Percentiles rank a stretch among this genome's conserved stretches.
phyloP scores from a whole-genome alignment of 305 asterid genomes.

The Plantago lanceolata region DNA sequence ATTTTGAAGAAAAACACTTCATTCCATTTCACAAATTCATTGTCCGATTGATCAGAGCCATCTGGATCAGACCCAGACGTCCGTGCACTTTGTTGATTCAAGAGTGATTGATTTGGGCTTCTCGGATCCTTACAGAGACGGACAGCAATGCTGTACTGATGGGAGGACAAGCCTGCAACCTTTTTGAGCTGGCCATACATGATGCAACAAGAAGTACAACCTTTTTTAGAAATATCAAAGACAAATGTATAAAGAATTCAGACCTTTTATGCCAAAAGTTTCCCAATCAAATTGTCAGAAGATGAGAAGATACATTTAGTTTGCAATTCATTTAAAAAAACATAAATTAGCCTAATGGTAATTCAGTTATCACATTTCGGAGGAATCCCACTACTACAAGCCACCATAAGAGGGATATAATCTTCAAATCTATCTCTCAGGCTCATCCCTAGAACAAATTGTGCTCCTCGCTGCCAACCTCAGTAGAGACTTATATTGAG shows the following conservation, averaged over 20 bases:
- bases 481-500: background rate
- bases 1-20: slow-evolving; percentile 92
- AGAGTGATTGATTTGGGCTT: slow-evolving; percentile 35
- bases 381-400: background rate
- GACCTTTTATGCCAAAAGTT: background rate
- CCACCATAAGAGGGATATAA: background rate
- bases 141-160: slow-evolving; percentile 56
- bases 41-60: slow-evolving; percentile 45
- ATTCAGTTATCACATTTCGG: background rate
- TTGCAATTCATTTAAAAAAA: too few relatives aligned
- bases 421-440: background rate
- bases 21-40: slow-evolving; percentile 71
- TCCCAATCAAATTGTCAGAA: background rate
- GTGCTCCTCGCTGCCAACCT: background rate
- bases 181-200: slow-evolving; percentile 60
- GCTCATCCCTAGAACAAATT: too few relatives aligned
- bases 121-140: slow-evolving; percentile 52
- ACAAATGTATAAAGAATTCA: slow-evolving; percentile 3
- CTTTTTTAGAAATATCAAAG: slow-evolving; percentile 24
- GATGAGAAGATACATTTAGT: too few relatives aligned
- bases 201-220: slow-evolving; percentile 6
- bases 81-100: slow-evolving; percentile 65
- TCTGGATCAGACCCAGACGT: slow-evolving; percentile 58
- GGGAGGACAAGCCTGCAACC: slow-evolving; percentile 62
- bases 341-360: too few relatives aligned